Percentiles rank a stretch among this genome's conserved stretches.
Evolutionary conservation across 441 rosid species (phyloP).

Genomic region (Corymbia calophylla): DNA sequence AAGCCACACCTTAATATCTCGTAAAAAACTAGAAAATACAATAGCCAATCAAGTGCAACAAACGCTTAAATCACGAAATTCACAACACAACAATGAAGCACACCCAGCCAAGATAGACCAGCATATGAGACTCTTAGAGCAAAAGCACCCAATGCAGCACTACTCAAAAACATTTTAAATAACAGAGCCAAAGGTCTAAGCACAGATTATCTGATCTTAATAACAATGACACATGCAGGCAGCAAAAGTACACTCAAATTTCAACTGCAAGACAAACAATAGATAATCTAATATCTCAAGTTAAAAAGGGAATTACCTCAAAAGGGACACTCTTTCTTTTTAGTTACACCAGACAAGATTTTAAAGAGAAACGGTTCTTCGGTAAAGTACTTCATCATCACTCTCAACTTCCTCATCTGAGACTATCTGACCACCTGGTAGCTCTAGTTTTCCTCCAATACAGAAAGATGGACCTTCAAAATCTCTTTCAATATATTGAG

Average conservation of each 20-base stretch:
- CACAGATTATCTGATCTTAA: neutral
- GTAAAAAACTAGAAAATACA: neutral
- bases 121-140: neutral
- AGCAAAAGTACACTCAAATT: neutral
- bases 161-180: neutral
- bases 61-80: neutral
- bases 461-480: conserved; percentile 43
- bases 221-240: neutral
- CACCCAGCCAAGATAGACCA: neutral
- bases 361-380: conserved; percentile 54
- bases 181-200: neutral
- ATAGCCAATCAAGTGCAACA: neutral
- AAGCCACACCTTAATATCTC: neutral
- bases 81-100: neutral
- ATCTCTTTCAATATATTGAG: conserved; percentile 53
- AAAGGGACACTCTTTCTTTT: neutral
- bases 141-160: neutral
- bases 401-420: conserved; percentile 61
- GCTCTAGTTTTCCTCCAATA: conserved; percentile 60
- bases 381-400: conserved; percentile 64
- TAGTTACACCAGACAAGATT: neutral
- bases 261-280: neutral
- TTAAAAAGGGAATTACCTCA: neutral
- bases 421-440: conserved; percentile 47
- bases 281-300: neutral